Conservation (phyloP, 257 asterid genomes). For the Capsicum baccatum region DNA sequence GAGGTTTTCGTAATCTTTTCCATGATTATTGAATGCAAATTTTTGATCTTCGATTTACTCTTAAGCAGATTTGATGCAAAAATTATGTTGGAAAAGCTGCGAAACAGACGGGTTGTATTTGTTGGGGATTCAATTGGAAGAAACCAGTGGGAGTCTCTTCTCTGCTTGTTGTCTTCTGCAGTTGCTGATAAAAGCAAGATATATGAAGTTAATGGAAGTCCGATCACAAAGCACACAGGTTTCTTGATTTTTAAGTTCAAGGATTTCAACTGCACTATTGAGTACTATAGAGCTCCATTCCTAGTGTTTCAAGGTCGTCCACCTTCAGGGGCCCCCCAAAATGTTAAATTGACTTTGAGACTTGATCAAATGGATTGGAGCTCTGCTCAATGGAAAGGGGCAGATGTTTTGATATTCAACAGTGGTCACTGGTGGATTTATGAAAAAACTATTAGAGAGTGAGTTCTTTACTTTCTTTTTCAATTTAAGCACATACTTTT, state of each 20-base stretch:
- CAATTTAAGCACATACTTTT: not conserved
- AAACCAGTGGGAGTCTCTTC: constrained; percentile 96
- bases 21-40: not conserved
- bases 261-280: constrained; percentile 79
- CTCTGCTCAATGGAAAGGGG: constrained; percentile 71
- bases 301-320: constrained; percentile 84
- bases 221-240: constrained; percentile 86
- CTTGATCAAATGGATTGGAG: constrained; percentile 88
- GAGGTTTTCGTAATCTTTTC: not conserved
- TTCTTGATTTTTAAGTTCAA: constrained; percentile 59
- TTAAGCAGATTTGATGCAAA: constrained; percentile 65
- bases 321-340: constrained; percentile 54
- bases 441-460: constrained; percentile 84
- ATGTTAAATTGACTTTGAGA: constrained; percentile 67
- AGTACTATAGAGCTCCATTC: constrained; percentile 88
- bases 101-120: constrained; percentile 62
- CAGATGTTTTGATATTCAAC: constrained; percentile 79
- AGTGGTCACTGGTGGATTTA: constrained; percentile 97
- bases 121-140: constrained; percentile 92
- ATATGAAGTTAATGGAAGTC: constrained; percentile 78
- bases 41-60: constrained; percentile 26
- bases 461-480: constrained; percentile 16
- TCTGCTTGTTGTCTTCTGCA: constrained; percentile 81
- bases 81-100: constrained; percentile 71
- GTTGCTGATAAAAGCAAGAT: constrained; percentile 59